Base-by-base conservation (phyloP, 345 rosid genomes). In the Moringa oleifera region DNA sequence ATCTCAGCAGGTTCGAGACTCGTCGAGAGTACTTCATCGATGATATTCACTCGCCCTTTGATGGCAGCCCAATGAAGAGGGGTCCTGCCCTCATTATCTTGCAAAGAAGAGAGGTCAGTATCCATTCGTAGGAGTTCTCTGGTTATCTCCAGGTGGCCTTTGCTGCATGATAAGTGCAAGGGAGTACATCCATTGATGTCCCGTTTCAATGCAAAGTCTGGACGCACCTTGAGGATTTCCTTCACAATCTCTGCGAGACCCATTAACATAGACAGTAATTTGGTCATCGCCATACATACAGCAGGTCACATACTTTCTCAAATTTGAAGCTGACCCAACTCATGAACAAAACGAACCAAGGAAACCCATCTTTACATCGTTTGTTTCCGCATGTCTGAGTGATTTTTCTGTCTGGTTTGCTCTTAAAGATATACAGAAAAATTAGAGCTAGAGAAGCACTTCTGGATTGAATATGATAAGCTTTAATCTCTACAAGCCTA, bases 1-100 rank as follows among this genome's bases (percentile, higher is more conserved):
- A 74, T 55, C 22, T 66, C 71, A 0, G 78, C 73, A 23, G 80
- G 59, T 37, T 74, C 78, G 11, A 69, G 70, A 46, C 64, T 69
- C 9, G 31, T 18, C 4, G 74, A 74, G 7, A 85, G 53, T 37
- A 85, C 66, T 70, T 78, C 82, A 46, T 78, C 77, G 31, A 80
- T 54, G 64, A 82, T 71, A 20, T n/a, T 67, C 0, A 82, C 77
- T 3, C 75, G 67, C n/a, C 90, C 90, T 69, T 65, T 79, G 23
- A 67, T 65, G 7, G 79, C 82, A 1, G 90, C 85, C 57, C 70
- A 64, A 51, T 80, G 87, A 36, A 82, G 75, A 13, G 90, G 82
- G 2, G 84, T 72, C 18, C 82, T 68, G 25, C 90, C 90, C 0
- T 71, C 55, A 19, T 73, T 65, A 69, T 78, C 81, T 33, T 67